These are phyloP conservation scores for Cydonia oblonga DNA, from an alignment of 331 rosid species.

Conservation along the genomic window DNA sequence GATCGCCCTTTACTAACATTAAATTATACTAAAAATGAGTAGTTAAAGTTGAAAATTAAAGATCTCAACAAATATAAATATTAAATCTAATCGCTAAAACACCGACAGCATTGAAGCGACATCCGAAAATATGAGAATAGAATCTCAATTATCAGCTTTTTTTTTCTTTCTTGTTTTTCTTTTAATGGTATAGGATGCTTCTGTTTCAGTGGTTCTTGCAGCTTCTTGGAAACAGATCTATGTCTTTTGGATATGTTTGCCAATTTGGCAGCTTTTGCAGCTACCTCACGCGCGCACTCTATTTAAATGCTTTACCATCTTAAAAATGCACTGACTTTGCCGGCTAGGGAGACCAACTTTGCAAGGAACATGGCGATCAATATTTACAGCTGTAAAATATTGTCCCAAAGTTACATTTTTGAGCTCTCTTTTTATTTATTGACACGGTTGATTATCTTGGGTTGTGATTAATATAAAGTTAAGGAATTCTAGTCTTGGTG, in stretches of 20 bases:
- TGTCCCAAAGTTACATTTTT: not conserved
- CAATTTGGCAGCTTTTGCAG: not conserved
- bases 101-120: too few relatives aligned
- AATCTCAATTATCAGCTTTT: not conserved
- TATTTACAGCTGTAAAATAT: not conserved
- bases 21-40: too few relatives aligned
- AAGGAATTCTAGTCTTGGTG: not conserved
- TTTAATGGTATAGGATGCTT: constrained; percentile 4
- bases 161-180: not conserved
- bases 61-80: too few relatives aligned
- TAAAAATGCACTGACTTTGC: not conserved
- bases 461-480: not conserved
- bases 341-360: not conserved
- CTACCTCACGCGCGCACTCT: not conserved
- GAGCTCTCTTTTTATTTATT: not conserved
- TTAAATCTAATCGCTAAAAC: too few relatives aligned
- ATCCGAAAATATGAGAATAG: not conserved
- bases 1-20: rapidly evolving
- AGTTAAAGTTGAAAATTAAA: too few relatives aligned
- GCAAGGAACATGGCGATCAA: not conserved
- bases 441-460: not conserved
- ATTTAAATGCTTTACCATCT: not conserved
- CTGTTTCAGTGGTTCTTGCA: constrained; percentile 3
- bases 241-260: not conserved
- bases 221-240: not conserved